Evolutionary conservation across 352 stramenopile genomes (phyloP).

Genomic region (Globisporangium barbulae): DNA sequence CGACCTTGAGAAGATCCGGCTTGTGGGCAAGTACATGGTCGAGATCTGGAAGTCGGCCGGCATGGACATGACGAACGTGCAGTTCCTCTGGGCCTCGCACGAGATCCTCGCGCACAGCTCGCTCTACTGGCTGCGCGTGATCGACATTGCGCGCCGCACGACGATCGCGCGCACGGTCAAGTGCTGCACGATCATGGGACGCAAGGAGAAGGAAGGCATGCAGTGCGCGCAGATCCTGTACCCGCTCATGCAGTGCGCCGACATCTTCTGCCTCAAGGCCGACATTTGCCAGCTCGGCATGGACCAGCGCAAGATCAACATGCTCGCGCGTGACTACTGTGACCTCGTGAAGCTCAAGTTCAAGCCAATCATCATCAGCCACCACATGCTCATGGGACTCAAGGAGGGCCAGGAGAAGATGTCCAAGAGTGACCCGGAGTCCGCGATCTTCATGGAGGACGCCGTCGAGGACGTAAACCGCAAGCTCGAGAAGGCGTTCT

Average conservation of each 20-base stretch:
- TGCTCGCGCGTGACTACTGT: conserved; percentile 98
- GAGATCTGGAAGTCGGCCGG: conserved; percentile 99
- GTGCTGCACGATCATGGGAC: conserved; percentile 99
- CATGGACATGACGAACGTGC: conserved; percentile 98
- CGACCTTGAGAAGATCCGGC: conserved; percentile 96
- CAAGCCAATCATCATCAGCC: conserved; percentile 96
- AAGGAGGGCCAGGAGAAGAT: conserved; percentile 99
- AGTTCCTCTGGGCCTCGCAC: conserved; percentile 98
- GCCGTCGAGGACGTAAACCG: conserved; percentile 91
- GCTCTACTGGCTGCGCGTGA: conserved; percentile 93
- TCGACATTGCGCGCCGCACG: conserved; percentile 92
- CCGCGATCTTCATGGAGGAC: conserved; percentile 99
- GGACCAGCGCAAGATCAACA: conserved; percentile 99
- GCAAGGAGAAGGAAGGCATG: conserved; percentile 88
- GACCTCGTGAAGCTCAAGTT: conserved; percentile 93
- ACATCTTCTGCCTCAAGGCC: conserved; percentile 99
- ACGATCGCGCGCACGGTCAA: conserved; percentile 95
- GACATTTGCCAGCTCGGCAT: conserved; percentile 99
- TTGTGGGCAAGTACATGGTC: conserved; percentile 96
- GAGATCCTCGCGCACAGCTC: conserved; percentile 90
- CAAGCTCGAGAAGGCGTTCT: conserved; percentile 99
- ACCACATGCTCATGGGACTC: conserved; percentile 99
- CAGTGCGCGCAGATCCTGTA: conserved; percentile 96
- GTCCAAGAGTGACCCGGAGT: conserved; percentile 98
- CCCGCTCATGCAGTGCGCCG: conserved; percentile 98